phyloP scores from a whole-genome alignment of 2,329 filamentous ascomycete species.

The Aspergillus spinulosporus region DNA sequence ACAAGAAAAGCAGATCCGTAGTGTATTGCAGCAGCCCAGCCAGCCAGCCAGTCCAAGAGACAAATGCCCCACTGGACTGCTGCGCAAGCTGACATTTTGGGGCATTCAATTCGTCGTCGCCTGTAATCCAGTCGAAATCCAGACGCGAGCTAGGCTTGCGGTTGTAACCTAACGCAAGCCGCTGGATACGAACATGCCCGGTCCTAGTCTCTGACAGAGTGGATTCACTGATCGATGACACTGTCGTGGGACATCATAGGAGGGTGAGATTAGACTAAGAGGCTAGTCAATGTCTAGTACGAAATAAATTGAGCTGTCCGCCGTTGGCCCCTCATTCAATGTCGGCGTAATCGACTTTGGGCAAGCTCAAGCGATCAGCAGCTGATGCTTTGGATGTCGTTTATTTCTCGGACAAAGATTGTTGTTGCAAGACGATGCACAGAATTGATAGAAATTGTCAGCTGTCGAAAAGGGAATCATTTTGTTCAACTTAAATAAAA shows the following conservation, averaged over 20 bases:
- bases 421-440: background rate
- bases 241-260: constrained; percentile 12
- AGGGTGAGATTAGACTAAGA: background rate
- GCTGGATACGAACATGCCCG: background rate
- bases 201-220: background rate
- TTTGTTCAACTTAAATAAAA: background rate
- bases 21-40: background rate
- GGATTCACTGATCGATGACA: constrained; percentile 1
- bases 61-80: constrained; percentile 6
- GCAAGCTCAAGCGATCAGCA: constrained; percentile 9
- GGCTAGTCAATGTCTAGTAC: background rate
- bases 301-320: background rate
- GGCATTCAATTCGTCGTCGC: constrained; percentile 6
- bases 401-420: background rate
- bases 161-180: background rate
- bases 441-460: background rate
- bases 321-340: background rate
- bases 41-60: background rate
- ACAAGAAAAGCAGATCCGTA: background rate
- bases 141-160: background rate
- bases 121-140: background rate
- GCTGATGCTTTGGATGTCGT: background rate
- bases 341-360: background rate
- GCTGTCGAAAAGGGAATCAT: background rate
- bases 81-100: constrained; percentile 2